Conservation (phyloP, 805 yeast species). For the Saturnispora zaruensis region DNA sequence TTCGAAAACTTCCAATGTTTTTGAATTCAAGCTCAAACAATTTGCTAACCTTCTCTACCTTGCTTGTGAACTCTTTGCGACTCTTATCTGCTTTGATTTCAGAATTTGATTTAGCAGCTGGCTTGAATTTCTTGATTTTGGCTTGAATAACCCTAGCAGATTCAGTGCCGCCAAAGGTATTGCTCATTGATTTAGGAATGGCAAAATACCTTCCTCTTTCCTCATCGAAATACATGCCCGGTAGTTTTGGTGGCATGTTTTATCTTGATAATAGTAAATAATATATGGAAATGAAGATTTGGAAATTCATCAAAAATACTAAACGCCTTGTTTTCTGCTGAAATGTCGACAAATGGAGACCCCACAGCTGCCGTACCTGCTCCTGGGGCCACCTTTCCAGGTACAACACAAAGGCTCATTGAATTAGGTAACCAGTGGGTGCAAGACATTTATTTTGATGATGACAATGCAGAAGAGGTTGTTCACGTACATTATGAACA, state of each 20-base stretch:
- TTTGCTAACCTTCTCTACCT: neutral
- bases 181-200: conserved; percentile 2
- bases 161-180: neutral
- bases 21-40: neutral
- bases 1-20: neutral
- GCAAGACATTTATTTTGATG: conserved; percentile 31
- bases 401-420: neutral
- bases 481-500: conserved; percentile 72
- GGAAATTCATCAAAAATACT: neutral
- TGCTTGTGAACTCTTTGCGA: neutral
- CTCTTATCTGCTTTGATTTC: neutral
- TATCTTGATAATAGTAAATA: neutral
- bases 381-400: neutral
- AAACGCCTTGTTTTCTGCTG: conserved; percentile 1
- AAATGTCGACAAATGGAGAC: neutral
- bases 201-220: conserved; percentile 11
- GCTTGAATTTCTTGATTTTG: neutral
- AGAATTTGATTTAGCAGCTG: neutral
- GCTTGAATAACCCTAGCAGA: neutral
- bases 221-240: conserved; percentile 11
- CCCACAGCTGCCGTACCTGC: neutral
- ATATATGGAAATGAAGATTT: neutral
- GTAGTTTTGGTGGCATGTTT: conserved; percentile 3
- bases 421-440: conserved; percentile 24
- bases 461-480: conserved; percentile 45